Evolutionary conservation across 352 stramenopile genomes (phyloP).

Genomic region (Phytophthora sp.): DNA sequence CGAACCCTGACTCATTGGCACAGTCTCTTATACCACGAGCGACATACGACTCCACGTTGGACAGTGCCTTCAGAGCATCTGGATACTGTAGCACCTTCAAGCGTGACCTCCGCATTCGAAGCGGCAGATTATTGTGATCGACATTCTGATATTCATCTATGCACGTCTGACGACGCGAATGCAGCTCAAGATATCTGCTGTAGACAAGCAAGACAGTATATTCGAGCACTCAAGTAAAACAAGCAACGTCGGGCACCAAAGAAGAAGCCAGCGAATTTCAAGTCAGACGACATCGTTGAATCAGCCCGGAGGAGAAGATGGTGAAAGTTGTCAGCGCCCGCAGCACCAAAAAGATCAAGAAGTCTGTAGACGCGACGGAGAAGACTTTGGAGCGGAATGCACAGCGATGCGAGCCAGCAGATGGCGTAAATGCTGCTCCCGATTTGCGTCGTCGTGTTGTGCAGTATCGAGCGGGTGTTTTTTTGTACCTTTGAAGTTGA

Average conservation of each 20-base stretch:
- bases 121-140: background rate
- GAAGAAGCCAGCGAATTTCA: constrained; percentile 5
- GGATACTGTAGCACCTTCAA: too few relatives aligned
- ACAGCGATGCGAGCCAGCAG: too few relatives aligned
- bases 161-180: constrained; percentile 21
- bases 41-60: too few relatives aligned
- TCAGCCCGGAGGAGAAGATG: too few relatives aligned
- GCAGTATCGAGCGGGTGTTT: background rate
- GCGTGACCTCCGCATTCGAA: background rate
- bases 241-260: background rate
- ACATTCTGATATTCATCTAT: constrained; percentile 20
- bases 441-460: constrained; percentile 26
- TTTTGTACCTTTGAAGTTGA: constrained; percentile 18
- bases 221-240: background rate
- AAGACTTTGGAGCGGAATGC: background rate
- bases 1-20: background rate
- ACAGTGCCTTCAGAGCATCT: too few relatives aligned
- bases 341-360: too few relatives aligned
- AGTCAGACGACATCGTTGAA: background rate
- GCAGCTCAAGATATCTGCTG: too few relatives aligned
- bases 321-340: too few relatives aligned
- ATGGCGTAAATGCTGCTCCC: background rate
- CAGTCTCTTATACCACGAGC: too few relatives aligned
- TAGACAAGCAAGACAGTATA: too few relatives aligned
- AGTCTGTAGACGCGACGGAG: background rate